Evolutionary conservation across 345 rosid genomes (phyloP).

Genomic region (Syzygium grande): DNA sequence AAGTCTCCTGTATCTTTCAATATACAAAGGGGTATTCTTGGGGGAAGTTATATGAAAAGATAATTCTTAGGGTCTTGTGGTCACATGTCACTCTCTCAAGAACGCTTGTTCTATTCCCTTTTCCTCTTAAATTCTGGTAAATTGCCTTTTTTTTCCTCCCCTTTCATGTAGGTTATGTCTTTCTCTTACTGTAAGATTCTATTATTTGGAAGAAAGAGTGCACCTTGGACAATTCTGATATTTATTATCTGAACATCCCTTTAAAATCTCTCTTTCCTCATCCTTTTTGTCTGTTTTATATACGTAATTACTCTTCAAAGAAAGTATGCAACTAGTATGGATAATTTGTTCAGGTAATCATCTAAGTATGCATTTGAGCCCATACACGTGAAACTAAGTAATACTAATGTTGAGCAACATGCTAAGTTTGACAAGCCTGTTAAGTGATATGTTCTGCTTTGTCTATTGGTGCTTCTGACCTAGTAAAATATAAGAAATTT

Average conservation of each 20-base stretch:
- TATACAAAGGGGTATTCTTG: neutral
- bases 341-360: neutral
- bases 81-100: neutral
- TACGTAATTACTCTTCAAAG: neutral
- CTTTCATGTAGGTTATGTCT: neutral
- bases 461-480: neutral
- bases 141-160: neutral
- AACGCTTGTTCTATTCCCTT: neutral
- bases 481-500: neutral
- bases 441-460: neutral
- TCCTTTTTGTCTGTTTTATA: neutral
- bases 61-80: neutral
- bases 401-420: neutral
- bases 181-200: neutral
- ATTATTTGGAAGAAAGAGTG: neutral
- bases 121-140: neutral
- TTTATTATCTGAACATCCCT: neutral
- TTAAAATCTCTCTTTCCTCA: neutral
- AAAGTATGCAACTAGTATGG: neutral
- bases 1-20: neutral
- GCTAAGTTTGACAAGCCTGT: neutral
- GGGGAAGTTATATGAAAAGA: neutral
- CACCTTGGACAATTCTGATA: neutral
- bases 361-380: neutral
- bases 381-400: neutral